These are phyloP conservation scores for Vitis vinifera DNA, from an alignment of 164 flowering plant species.

Conservation along the genomic window ASM3070453v1 NC_081808.1:19981001-19981500, in stretches of 20 bases:
- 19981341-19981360: neutral
- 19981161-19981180: too few species aligned
- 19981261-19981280: too few species aligned
- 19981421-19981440: neutral
- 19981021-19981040: neutral
- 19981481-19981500: conserved; percentile 14
- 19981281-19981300: neutral
- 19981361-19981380: neutral
- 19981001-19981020: neutral
- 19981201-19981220: neutral
- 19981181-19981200: neutral
- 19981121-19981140: neutral
- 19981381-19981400: neutral
- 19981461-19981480: neutral
- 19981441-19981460: neutral
- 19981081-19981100: neutral
- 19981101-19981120: neutral
- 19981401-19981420: neutral
- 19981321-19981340: neutral
- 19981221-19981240: neutral
- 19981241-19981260: too few species aligned
- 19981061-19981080: neutral
- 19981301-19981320: neutral
- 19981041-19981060: neutral
- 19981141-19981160: neutral